A percentile compares a stretch with the other conserved stretches of the same genome.
These are phyloP conservation scores for Laburnicola sp. DNA, from an alignment of 2,329 filamentous ascomycete species.

Conservation along the genomic window DNA sequence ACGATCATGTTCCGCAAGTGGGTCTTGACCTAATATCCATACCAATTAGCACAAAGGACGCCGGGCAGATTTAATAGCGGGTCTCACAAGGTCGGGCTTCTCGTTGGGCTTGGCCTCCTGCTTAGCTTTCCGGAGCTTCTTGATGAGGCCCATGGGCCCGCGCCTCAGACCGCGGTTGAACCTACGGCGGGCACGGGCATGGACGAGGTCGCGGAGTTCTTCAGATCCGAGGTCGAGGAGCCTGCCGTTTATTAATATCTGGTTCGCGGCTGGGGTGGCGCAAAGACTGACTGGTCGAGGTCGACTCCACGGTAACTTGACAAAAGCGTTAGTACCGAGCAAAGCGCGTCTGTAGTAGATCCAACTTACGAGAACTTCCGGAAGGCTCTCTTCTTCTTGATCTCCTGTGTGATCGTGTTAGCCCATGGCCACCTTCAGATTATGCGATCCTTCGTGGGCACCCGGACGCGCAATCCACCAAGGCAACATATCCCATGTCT, in stretches of 20 bases:
- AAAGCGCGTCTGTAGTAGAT: neutral
- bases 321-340: neutral
- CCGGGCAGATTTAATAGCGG: too few species aligned
- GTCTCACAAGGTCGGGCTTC: slow-evolving; percentile 98
- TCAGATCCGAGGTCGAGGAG: slow-evolving; percentile 98
- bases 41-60: too few species aligned
- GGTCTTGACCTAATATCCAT: slow-evolving; percentile 95
- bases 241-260: slow-evolving; percentile 38
- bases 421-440: slow-evolving; percentile 21
- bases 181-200: slow-evolving; percentile 95
- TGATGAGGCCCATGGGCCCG: slow-evolving; percentile 99
- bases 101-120: slow-evolving; percentile 73
- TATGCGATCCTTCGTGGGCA: neutral
- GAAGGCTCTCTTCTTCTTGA: slow-evolving; percentile 99
- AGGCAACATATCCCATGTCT: neutral
- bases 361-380: slow-evolving; percentile 71
- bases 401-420: slow-evolving; percentile 61
- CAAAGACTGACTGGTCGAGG: slow-evolving; percentile 73
- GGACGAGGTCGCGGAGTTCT: slow-evolving; percentile 98
- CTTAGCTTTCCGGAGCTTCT: slow-evolving; percentile 96
- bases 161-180: slow-evolving; percentile 99
- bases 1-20: slow-evolving; percentile 99
- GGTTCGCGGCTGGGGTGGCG: neutral
- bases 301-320: slow-evolving; percentile 99
- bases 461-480: neutral